These are phyloP conservation scores for Nemania sp. DNA, from an alignment of 2,329 filamentous ascomycete genomes.

Conservation along the genomic window DNA sequence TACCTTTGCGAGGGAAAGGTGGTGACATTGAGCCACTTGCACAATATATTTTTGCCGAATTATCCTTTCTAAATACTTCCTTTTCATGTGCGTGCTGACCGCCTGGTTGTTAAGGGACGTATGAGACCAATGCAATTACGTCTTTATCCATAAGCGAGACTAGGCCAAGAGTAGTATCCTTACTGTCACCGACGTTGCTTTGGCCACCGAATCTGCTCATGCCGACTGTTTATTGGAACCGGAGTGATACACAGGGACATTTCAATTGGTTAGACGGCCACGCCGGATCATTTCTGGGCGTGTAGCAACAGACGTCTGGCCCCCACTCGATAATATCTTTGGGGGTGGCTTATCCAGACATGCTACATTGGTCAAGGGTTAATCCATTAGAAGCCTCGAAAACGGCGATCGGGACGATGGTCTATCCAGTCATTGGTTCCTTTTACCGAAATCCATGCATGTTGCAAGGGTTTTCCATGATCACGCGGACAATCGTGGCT, in stretches of 20 bases:
- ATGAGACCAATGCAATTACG: neutral
- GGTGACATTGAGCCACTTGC: neutral
- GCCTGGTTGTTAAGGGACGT: no score
- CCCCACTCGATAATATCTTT: neutral
- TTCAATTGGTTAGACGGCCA: neutral
- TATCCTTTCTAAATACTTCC: neutral
- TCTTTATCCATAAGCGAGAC: neutral
- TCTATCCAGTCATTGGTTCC: neutral
- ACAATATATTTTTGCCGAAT: neutral
- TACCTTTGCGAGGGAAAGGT: neutral
- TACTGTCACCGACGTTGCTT: neutral
- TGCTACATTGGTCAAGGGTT: neutral
- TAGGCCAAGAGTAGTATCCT: neutral
- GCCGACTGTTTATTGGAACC: neutral
- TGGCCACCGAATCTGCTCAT: constrained; percentile 1
- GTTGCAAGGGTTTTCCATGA: neutral
- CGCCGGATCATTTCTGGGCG: neutral
- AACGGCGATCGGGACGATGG: neutral
- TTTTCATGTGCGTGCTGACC: neutral
- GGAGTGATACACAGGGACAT: neutral
- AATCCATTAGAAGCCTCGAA: neutral
- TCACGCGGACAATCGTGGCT: neutral
- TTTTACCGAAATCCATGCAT: neutral
- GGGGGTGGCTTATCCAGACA: neutral
- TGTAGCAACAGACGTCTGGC: neutral